These are phyloP conservation scores for Orbilia quercus DNA, from an alignment of 2,329 filamentous ascomycete genomes.

Conservation along the genomic window DNA sequence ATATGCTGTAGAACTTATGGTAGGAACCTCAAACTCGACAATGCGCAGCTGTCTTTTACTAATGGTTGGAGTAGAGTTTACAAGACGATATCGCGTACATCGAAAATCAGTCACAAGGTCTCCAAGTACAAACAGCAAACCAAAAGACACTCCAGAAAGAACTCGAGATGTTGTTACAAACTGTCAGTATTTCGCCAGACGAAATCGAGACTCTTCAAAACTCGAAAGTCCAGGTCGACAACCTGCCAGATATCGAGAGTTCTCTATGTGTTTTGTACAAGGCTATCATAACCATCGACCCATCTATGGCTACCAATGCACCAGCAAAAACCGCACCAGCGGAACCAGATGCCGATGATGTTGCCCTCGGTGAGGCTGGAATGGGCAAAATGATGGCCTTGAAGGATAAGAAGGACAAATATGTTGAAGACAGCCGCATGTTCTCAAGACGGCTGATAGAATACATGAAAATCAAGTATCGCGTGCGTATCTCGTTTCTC, in stretches of 20 bases:
- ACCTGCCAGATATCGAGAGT: slow-evolving; percentile 80
- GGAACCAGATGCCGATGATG: slow-evolving; percentile 30
- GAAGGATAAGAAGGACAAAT: slow-evolving; percentile 92
- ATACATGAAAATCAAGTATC: slow-evolving; percentile 84
- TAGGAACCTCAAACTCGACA: slow-evolving; percentile 64
- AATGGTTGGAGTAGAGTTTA: slow-evolving; percentile 73
- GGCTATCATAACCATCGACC: slow-evolving; percentile 93
- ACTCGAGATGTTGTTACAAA: slow-evolving; percentile 86
- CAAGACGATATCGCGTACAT: slow-evolving; percentile 97
- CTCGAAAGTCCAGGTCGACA: slow-evolving; percentile 64
- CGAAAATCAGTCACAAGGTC: slow-evolving; percentile 93
- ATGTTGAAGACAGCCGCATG: slow-evolving; percentile 76
- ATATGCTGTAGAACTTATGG: slow-evolving; percentile 92
- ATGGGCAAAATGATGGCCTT: slow-evolving; percentile 88
- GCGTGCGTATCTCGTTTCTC: slow-evolving; percentile 69
- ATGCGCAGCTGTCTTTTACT: slow-evolving; percentile 58
- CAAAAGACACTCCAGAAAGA: slow-evolving; percentile 93
- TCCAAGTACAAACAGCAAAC: slow-evolving; percentile 96
- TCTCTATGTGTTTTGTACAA: slow-evolving; percentile 85
- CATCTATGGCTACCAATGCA: slow-evolving; percentile 75
- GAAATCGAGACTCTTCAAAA: slow-evolving; percentile 76
- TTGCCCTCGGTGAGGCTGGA: slow-evolving; percentile 70
- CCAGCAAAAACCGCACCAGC: slow-evolving; percentile 66
- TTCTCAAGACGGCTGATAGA: slow-evolving; percentile 84
- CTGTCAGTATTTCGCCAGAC: slow-evolving; percentile 82